Conservation (phyloP, 805 yeast species). For the Kodamaea kaohsiungensis region DNA sequence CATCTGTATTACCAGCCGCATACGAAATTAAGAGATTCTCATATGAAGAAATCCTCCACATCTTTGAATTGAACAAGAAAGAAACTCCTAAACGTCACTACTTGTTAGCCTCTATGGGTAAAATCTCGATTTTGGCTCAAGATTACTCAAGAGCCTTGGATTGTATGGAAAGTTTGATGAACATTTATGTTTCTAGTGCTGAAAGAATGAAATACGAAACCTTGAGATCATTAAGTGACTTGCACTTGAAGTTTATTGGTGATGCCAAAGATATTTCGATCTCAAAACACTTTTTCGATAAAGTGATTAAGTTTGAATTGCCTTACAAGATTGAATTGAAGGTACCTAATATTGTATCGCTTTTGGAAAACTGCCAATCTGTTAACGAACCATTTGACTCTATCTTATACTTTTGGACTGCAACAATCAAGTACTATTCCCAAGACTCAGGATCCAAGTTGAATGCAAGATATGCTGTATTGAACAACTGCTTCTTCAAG, state of each 20-base stretch:
- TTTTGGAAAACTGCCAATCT: conserved; percentile 60
- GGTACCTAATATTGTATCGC: conserved; percentile 69
- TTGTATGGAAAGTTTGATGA: conserved; percentile 60
- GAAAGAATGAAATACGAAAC: conserved; percentile 7
- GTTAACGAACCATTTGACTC: conserved; percentile 57
- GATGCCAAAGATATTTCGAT: conserved; percentile 70
- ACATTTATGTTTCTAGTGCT: conserved; percentile 35
- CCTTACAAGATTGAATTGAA: conserved; percentile 73
- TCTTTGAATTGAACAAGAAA: conserved; percentile 49
- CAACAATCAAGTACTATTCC: conserved; percentile 55
- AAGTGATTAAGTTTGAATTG: conserved; percentile 66
- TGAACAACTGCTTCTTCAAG: conserved; percentile 67
- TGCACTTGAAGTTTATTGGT: conserved; percentile 78
- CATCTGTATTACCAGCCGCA: conserved; percentile 67
- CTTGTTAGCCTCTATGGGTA: conserved; percentile 69
- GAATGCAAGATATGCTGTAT: conserved; percentile 70
- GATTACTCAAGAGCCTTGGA: conserved; percentile 66
- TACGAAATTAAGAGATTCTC: conserved; percentile 58
- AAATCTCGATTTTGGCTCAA: conserved; percentile 66
- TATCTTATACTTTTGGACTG: conserved; percentile 62
- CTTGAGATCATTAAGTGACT: conserved; percentile 55
- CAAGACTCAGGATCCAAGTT: conserved; percentile 47
- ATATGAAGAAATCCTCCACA: conserved; percentile 59
- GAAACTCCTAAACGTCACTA: conserved; percentile 40
- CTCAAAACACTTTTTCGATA: conserved; percentile 72